A percentile compares a stretch with the other conserved stretches of the same genome.
Evolutionary conservation across 1,284 basidiomycete species (phyloP).

Genomic region (Cutaneotrichosporon spelunceum): DNA sequence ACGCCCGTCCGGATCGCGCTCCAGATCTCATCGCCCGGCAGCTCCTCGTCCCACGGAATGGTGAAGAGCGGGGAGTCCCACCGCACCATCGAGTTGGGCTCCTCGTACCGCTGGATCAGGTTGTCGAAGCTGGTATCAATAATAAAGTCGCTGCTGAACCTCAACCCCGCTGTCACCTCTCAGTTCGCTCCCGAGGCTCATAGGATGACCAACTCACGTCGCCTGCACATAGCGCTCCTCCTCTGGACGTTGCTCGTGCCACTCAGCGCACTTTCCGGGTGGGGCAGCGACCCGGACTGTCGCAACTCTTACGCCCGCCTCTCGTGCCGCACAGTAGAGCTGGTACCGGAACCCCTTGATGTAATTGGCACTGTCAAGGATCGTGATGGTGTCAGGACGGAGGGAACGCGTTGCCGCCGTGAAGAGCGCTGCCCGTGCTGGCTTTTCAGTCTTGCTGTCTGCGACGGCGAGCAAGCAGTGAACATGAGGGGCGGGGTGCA

Average conservation of each 20-base stretch:
- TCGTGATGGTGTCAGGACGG: slow-evolving; percentile 69
- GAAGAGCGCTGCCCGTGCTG: slow-evolving; percentile 81
- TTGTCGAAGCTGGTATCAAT: slow-evolving; percentile 71
- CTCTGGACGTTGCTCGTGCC: slow-evolving; percentile 60
- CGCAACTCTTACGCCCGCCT: slow-evolving; percentile 77
- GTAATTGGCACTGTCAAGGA: slow-evolving; percentile 89
- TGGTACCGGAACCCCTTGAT: slow-evolving; percentile 97
- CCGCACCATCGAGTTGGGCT: slow-evolving; percentile 91
- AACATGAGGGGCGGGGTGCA: background rate
- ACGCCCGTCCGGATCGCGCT: slow-evolving; percentile 71
- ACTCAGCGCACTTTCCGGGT: slow-evolving; percentile 69
- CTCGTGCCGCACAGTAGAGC: slow-evolving; percentile 91
- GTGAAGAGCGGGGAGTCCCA: slow-evolving; percentile 97
- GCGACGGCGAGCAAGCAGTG: slow-evolving; percentile 3
- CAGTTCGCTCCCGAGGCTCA: background rate
- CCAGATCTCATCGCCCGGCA: slow-evolving; percentile 75
- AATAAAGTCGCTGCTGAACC: too few relatives aligned
- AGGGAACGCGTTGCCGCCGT: slow-evolving; percentile 76
- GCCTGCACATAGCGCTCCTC: slow-evolving; percentile 60
- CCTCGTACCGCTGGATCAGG: slow-evolving; percentile 84
- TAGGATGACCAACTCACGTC: slow-evolving; percentile 60
- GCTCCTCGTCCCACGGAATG: slow-evolving; percentile 64
- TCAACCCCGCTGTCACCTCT: background rate
- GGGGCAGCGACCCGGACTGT: slow-evolving; percentile 81
- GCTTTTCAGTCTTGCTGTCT: slow-evolving; percentile 84